Percentiles rank a stretch among this genome's conserved stretches.
phyloP scores from a whole-genome alignment of 2,329 filamentous ascomycete species.

The Gremmenia infestans region DNA sequence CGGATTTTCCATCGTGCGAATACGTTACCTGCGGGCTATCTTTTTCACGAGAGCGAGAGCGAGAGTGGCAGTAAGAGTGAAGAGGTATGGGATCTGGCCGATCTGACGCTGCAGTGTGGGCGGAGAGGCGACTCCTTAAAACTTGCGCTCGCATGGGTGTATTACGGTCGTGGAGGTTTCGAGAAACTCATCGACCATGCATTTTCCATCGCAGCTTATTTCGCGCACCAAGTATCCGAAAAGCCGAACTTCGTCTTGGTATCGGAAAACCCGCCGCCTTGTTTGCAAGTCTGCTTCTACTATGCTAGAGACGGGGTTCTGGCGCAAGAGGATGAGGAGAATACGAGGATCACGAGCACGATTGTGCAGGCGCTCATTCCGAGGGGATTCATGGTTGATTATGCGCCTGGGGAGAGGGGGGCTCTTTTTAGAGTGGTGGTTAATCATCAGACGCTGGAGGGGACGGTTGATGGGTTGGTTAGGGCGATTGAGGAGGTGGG shows the following conservation, averaged over 20 bases:
- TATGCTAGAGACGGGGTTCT: slow-evolving; percentile 58
- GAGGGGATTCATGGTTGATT: slow-evolving; percentile 63
- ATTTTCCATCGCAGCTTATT: slow-evolving; percentile 64
- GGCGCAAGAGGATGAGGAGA: slow-evolving; percentile 36
- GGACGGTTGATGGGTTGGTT: slow-evolving; percentile 59
- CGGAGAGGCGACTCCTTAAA: slow-evolving; percentile 82
- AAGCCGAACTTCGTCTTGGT: slow-evolving; percentile 62
- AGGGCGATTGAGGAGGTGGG: slow-evolving; percentile 45
- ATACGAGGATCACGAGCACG: slow-evolving; percentile 50
- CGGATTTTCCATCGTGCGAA: slow-evolving; percentile 76
- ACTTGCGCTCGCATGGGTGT: slow-evolving; percentile 82
- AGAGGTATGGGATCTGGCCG: slow-evolving; percentile 83
- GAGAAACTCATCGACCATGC: slow-evolving; percentile 64
- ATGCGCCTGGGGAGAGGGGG: slow-evolving; percentile 47
- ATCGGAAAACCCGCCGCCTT: slow-evolving; percentile 72
- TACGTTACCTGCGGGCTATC: slow-evolving; percentile 79
- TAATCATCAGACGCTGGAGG: slow-evolving; percentile 53
- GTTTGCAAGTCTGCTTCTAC: slow-evolving; percentile 94
- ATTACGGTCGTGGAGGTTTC: slow-evolving; percentile 77
- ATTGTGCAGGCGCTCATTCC: slow-evolving; percentile 50
- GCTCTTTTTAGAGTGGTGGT: slow-evolving; percentile 67
- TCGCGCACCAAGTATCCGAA: slow-evolving; percentile 53
- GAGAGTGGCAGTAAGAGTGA: slow-evolving; percentile 41
- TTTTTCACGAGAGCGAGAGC: slow-evolving; percentile 60
- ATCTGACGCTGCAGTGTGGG: slow-evolving; percentile 90